Evolutionary conservation across 257 asterid species (phyloP).

Genomic region (Scutellaria barbata): DNA sequence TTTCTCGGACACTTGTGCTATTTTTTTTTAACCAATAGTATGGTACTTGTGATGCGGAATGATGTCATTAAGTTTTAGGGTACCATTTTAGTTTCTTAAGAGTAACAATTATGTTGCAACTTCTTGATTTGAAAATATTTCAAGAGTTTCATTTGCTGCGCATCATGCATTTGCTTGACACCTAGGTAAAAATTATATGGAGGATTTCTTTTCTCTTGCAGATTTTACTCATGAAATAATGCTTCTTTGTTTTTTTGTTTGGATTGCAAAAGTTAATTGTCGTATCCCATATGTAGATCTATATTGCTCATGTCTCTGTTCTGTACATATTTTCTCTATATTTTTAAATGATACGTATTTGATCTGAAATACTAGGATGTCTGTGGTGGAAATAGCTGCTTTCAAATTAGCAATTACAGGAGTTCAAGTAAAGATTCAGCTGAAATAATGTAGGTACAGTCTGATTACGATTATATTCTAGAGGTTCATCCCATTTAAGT

Average conservation of each 20-base stretch:
- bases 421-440: conserved; percentile 56
- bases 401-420: conserved; percentile 67
- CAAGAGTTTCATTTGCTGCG: neutral
- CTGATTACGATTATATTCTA: conserved; percentile 11
- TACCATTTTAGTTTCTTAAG: neutral
- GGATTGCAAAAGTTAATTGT: neutral
- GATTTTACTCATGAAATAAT: conserved; percentile 2
- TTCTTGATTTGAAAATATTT: conserved; percentile 7
- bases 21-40: neutral
- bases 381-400: conserved; percentile 85
- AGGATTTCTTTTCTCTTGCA: conserved; percentile 1
- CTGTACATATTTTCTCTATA: neutral
- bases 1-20: neutral
- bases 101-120: neutral
- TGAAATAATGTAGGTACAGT: conserved; percentile 78
- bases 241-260: neutral
- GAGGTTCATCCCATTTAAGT: conserved; percentile 28
- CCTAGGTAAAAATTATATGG: neutral
- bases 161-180: conserved; percentile 18
- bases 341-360: conserved; percentile 25
- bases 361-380: conserved; percentile 55
- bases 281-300: neutral
- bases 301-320: neutral
- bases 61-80: neutral
- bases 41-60: neutral